phyloP scores from a whole-genome alignment of 805 yeast species.

The Cyberlindnera maritima region DNA sequence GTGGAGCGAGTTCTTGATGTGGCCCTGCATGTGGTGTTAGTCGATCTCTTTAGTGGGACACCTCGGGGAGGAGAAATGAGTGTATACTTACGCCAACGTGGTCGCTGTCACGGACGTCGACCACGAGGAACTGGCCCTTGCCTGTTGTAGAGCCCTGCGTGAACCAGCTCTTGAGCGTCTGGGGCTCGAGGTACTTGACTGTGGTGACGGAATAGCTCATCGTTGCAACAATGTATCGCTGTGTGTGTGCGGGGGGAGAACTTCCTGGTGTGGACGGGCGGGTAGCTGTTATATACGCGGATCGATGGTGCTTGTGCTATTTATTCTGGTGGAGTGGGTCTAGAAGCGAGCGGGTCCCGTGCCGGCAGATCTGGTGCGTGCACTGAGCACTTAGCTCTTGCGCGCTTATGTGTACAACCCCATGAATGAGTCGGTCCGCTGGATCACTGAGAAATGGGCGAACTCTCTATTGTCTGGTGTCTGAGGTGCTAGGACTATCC shows the following conservation, averaged over 20 bases:
- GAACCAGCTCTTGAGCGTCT: constrained; percentile 47
- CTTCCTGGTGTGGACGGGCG: too few relatives aligned
- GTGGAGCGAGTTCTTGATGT: constrained; percentile 53
- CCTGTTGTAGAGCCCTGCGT: constrained; percentile 35
- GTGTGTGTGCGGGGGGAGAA: too few relatives aligned
- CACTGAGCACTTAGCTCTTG: too few relatives aligned
- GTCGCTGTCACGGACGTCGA: constrained; percentile 88
- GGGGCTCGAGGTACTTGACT: constrained; percentile 45
- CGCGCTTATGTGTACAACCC: too few relatives aligned
- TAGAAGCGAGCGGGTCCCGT: background rate
- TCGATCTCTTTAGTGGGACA: background rate
- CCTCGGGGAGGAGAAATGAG: too few relatives aligned
- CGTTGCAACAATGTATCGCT: background rate
- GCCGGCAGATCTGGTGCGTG: too few relatives aligned
- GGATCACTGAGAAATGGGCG: too few relatives aligned
- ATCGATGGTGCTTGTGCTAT: background rate
- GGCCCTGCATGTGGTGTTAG: constrained; percentile 41
- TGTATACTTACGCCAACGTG: constrained; percentile 60
- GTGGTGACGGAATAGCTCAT: constrained; percentile 31
- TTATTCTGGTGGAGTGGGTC: background rate
- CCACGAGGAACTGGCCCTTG: constrained; percentile 46
- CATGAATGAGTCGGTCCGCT: too few relatives aligned
- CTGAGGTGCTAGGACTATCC: too few relatives aligned
- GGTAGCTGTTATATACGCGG: too few relatives aligned
- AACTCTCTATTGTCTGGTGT: too few relatives aligned